Evolutionary conservation across 805 yeast genomes (phyloP).

Genomic region (Priceomyces carsonii): DNA sequence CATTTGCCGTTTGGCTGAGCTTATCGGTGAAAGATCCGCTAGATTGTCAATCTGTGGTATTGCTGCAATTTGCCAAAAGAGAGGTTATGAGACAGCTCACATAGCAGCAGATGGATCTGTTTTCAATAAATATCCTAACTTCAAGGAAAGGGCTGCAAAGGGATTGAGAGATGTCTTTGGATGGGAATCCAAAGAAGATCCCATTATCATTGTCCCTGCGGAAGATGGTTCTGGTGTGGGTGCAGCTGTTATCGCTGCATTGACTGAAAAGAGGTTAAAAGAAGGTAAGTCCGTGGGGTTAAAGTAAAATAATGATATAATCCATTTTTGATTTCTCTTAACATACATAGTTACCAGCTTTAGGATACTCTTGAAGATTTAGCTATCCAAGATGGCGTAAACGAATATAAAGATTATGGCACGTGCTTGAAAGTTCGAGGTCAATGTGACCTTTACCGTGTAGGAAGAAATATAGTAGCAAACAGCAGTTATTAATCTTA

Average conservation of each 20-base stretch:
- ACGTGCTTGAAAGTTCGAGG: too few relatives aligned
- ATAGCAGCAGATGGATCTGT: conserved; percentile 99
- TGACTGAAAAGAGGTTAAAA: conserved; percentile 77
- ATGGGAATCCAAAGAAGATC: conserved; percentile 71
- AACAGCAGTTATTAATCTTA: too few relatives aligned
- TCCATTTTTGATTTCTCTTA: too few relatives aligned
- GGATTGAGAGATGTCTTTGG: conserved; percentile 87
- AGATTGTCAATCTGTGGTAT: conserved; percentile 92
- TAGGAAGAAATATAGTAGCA: too few relatives aligned
- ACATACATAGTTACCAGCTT: too few relatives aligned
- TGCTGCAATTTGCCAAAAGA: conserved; percentile 89
- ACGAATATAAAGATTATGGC: too few relatives aligned
- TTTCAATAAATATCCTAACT: conserved; percentile 88
- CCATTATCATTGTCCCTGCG: conserved; percentile 84
- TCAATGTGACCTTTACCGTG: too few relatives aligned
- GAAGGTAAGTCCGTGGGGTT: conserved; percentile 69
- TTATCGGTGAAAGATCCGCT: conserved; percentile 90
- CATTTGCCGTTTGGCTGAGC: conserved; percentile 78
- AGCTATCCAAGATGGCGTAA: too few relatives aligned
- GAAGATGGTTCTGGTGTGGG: conserved; percentile 99
- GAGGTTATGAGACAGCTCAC: conserved; percentile 72
- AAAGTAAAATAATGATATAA: too few relatives aligned
- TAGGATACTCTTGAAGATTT: too few relatives aligned
- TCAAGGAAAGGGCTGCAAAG: conserved; percentile 83
- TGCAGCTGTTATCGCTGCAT: conserved; percentile 97